A percentile compares a stretch with the other conserved stretches of the same genome.
Evolutionary conservation across 2,329 filamentous ascomycete species (phyloP).

Genomic region (Talaromyces sp.): DNA sequence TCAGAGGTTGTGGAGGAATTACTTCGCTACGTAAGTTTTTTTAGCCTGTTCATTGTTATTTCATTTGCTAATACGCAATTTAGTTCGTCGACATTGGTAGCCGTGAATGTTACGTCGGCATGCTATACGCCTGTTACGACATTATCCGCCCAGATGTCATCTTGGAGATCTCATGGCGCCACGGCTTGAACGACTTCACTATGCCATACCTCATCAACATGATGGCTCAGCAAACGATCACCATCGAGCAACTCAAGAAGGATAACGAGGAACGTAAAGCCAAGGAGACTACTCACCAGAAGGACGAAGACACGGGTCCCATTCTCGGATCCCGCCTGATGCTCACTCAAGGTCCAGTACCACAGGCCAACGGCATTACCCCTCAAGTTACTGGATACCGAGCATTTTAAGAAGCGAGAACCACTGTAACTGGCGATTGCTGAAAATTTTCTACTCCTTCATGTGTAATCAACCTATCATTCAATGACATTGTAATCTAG

Average conservation of each 20-base stretch:
- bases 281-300: conserved; percentile 69
- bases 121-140: conserved; percentile 98
- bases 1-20: conserved; percentile 90
- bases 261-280: conserved; percentile 93
- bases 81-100: conserved; percentile 99
- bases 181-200: conserved; percentile 91
- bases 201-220: conserved; percentile 99
- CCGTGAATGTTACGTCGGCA: conserved; percentile 98
- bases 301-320: conserved; percentile 88
- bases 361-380: conserved; percentile 81
- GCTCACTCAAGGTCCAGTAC: conserved; percentile 85
- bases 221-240: conserved; percentile 82
- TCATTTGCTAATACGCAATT: conserved; percentile 31
- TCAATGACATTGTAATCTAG: conserved; percentile 20
- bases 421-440: conserved; percentile 3
- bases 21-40: conserved; percentile 82
- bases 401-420: conserved; percentile 45
- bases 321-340: conserved; percentile 90
- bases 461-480: conserved; percentile 15
- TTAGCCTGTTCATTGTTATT: neutral
- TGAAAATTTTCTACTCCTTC: conserved; percentile 12
- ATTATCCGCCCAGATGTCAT: conserved; percentile 90
- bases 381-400: conserved; percentile 80
- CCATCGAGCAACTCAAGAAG: conserved; percentile 79
- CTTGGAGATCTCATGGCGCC: conserved; percentile 94